Evolutionary conservation across 2,329 filamentous ascomycete genomes (phyloP), one percentile per base, ranked within the genome.

Genomic region (Aspergillus ustus): DNA sequence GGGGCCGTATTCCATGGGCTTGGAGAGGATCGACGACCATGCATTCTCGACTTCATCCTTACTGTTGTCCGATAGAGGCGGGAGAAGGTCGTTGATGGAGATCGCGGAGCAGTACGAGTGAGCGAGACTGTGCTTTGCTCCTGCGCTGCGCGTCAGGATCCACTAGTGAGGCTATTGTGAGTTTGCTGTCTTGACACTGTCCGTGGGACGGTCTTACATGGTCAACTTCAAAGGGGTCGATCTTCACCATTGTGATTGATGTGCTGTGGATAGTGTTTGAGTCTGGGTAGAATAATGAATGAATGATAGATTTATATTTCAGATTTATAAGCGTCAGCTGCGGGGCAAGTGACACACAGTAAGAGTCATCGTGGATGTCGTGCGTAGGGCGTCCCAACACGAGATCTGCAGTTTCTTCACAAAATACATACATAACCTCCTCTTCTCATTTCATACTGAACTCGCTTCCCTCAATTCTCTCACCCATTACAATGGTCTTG

Each of bases 31-130:
- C 34, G 34, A 17, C 4, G 34, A 40, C 34, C 13, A 40, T 4
- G 15, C 34, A 40, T 13, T 40, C 2, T 13, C 34, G 34, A 5
- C 11, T 17, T 17, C 34, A 13, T n/a, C n/a, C n/a, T 40, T 40
- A 2, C 5, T 3, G 15, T 6, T 40, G 1, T 1, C 34, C 8
- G 11, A 5, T 5, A 2, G 2, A 5, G 2, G 3, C 1, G 34
- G 3, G 3, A 1, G 1, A 11, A 40, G 34, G 11, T 40, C 34
- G 1, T 40, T 17, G 11, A 40, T 2, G 8, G 34, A 40, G 9
- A 40, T 13, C 15, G 34, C 34, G 15, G 34, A 40, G 34, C 34
- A 40, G 11, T 40, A 40, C 5, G 34, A 40, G 34, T 40, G 34
- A 5, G 34, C 34, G 13, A 40, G 34, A 15, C 15, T 40, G 11